These are phyloP conservation scores for Vaccinium macrocarpon DNA, from an alignment of 148 eudicot genomes.

Conservation along the genomic window DNA sequence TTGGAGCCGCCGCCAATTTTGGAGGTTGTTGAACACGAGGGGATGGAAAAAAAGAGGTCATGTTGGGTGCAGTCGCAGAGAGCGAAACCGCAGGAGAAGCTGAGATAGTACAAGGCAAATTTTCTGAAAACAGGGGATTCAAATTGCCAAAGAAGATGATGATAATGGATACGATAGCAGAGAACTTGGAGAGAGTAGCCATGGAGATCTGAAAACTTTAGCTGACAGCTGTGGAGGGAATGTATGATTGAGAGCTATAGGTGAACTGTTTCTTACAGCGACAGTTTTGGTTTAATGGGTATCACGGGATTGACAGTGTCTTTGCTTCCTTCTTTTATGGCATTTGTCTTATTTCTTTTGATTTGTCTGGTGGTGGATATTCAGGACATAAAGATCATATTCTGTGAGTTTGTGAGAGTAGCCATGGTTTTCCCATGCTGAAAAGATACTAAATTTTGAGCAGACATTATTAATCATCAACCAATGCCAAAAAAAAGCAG, in stretches of 20 bases:
- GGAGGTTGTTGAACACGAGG: not conserved
- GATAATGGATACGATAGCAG: conserved; percentile 5
- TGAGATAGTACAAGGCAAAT: not conserved
- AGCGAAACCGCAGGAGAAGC: not conserved
- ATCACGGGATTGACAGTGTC: conserved; percentile 12
- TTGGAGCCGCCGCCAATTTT: not conserved
- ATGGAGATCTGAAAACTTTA: not conserved
- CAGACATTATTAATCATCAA: not conserved
- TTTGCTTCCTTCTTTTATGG: not conserved
- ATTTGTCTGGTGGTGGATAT: not conserved
- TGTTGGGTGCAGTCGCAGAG: not conserved
- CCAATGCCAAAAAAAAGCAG: not conserved
- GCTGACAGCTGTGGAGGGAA: not conserved
- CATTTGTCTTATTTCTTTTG: not conserved
- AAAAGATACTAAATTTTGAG: not conserved
- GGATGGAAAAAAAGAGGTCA: conserved; percentile 8
- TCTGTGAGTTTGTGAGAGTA: not conserved
- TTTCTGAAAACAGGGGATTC: not conserved
- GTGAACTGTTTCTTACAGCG: not conserved
- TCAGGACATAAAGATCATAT: not conserved
- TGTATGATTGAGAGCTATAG: not conserved
- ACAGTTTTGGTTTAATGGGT: not conserved
- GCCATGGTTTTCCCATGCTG: not conserved
- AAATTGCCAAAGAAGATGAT: not conserved
- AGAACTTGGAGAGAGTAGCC: conserved; percentile 1